Base-by-base conservation (phyloP, 148 eudicot species). In the Vaccinium darrowii region DNA sequence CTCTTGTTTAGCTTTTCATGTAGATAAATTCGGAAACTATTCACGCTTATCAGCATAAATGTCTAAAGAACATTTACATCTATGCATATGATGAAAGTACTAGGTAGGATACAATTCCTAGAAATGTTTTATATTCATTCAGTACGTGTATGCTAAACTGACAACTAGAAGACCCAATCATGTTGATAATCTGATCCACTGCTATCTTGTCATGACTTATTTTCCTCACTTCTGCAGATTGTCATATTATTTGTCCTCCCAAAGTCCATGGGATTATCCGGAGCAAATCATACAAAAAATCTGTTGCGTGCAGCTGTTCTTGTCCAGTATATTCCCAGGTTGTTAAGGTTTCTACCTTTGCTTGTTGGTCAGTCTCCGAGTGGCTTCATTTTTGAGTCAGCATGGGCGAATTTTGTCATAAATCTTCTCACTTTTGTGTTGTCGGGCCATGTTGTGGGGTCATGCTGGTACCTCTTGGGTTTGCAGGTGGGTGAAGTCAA, bases 391-490 rank as follows among this genome's bases (percentile, higher is more conserved):
- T 95, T 95, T 85, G 97, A 95, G 86, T 92, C 98, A 13, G 95
- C 93, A 65, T 92, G 94, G 95, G 93, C 91, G 25, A 92, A 93
- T 88, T 93, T 95, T 82, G 88, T 95, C 51, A 90, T 93, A 54
- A 95, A 95, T 89, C 93, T 95, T 86, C 94, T 95, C 79, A 92
- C 91, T 0, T 95, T 91, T 88, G 84, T 95, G 78, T 86, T 95
- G 84, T 85, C 93, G 74, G 93, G 98, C 71, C 98, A 95, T 86
- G 90, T 93, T 56, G 94, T 94, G 51, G 98, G 98, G 73, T 92
- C 98, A 53, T 89, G 90, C 85, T 94, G 98, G 98, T 95, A 95
- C 87, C 96, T 93, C 79, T 90, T 95, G 33, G 98, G 97, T 47
- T 85, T 95, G 83, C 95, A 92, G 95, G 98, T 95, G 72, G 47